A percentile compares a stretch with the other conserved stretches of the same genome.
Conservation (phyloP, 306 rosid species). For the Lathyrus aphaca region DNA sequence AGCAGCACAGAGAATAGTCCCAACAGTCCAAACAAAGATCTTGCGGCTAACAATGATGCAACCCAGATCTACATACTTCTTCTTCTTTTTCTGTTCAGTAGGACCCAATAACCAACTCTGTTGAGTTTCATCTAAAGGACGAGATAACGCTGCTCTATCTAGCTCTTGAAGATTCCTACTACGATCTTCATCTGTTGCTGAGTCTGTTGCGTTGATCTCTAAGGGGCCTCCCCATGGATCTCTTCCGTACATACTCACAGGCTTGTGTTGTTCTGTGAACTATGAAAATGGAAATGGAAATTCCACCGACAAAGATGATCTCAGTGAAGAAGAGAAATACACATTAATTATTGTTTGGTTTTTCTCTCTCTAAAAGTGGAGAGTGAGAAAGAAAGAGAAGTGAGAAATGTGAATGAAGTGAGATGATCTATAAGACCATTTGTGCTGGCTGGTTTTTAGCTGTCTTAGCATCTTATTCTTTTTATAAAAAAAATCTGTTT, state of each 20-base stretch:
- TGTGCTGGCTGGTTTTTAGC: constrained; percentile 16
- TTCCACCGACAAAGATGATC: constrained; percentile 26
- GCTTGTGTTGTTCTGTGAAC: not conserved
- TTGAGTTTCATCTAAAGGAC: constrained; percentile 93
- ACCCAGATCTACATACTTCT: constrained; percentile 95
- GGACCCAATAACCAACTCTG: constrained; percentile 98
- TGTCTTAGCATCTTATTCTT: constrained; percentile 5
- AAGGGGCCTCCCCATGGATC: constrained; percentile 99
- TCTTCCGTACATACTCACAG: constrained; percentile 75
- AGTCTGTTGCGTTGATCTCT: constrained; percentile 90
- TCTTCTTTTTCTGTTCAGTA: constrained; percentile 96
- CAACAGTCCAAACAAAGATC: constrained; percentile 91
- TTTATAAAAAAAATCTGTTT: constrained; percentile 3
- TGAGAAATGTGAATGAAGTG: not conserved
- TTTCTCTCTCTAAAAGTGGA: constrained; percentile 6
- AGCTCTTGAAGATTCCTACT: constrained; percentile 85
- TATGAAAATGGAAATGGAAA: not conserved
- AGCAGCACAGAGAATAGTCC: constrained; percentile 60
- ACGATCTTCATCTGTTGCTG: constrained; percentile 94
- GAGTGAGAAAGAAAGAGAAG: not conserved
- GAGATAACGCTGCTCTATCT: constrained; percentile 87
- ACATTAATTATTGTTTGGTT: not conserved
- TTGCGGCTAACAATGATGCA: constrained; percentile 95
- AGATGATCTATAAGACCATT: not conserved
- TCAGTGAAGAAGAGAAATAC: not conserved